Evolutionary conservation across 139 green algal genomes (phyloP), one percentile per base, ranked within the genome.

Genomic region (Chlamydomonas sphaeroides): DNA sequence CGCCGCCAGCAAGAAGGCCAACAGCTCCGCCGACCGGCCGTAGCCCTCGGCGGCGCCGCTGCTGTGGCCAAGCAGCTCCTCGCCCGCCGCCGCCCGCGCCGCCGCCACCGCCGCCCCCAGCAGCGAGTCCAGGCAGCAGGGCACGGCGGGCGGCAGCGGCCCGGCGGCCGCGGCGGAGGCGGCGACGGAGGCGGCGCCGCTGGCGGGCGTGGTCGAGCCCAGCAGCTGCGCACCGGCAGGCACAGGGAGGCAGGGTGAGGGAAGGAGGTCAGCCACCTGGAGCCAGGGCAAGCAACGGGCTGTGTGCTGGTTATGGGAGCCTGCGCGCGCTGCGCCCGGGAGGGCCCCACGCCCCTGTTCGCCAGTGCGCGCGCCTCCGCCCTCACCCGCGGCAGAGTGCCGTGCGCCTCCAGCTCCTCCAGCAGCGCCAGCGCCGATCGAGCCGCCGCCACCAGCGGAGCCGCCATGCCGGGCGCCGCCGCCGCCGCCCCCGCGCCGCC

Each of bases 11-110:
- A 92, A 56, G 57, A 91, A 92, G 53, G 88, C 49, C 78, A 92
- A 72, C 61, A 92, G 57, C 35, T 90, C 89, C 3, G 81, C 84
- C 15, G 89, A 86, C 35, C 69, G 41, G n/a, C 80, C 83, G 65
- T 92, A 92, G 17, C 82, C 62, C 39, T 78, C 72, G 17, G 83
- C 80, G 6, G 76, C 83, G n/a, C 35, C 63, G 17, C 62, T 67
- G 38, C 33, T 82, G n/a, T 88, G 75, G 42, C 73, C 85, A 53
- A 95, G 79, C 36, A 95, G 53, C 83, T 95, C 92, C 57, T 97
- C 92, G 10, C 90, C 88, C 18, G 92, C 94, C 2, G 84, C 94
- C 18, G 88, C 83, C 18, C 82, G 65, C 14, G 32, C 39, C 23
- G 51, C 32, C 20, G 49, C 62, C 41, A 82, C 75, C 39, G 62